A percentile compares a stretch with the other conserved stretches of the same genome.
These are phyloP conservation scores for Acer saccharum DNA, from an alignment of 345 rosid species.

Conservation along the genomic window DNA sequence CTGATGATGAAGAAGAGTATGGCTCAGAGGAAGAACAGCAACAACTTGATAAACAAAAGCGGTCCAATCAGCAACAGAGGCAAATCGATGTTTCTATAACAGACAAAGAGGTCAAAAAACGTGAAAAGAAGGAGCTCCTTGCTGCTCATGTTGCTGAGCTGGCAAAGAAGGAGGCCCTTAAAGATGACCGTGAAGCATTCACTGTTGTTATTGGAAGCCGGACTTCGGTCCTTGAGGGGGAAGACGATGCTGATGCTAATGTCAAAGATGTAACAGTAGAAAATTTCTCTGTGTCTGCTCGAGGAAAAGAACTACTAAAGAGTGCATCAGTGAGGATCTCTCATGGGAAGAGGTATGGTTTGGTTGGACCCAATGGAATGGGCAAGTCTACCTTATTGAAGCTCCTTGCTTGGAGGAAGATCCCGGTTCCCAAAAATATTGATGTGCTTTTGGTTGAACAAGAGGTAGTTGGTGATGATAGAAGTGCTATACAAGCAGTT, in stretches of 20 bases:
- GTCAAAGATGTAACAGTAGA: conserved; percentile 37
- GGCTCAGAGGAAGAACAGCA: conserved; percentile 21
- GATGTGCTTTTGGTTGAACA: conserved; percentile 41
- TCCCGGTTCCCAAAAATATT: conserved; percentile 39
- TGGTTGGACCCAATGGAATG: conserved; percentile 41
- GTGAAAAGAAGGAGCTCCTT: conserved; percentile 36
- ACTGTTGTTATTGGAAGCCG: conserved; percentile 42
- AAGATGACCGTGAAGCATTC: conserved; percentile 43
- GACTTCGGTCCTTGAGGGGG: conserved; percentile 39
- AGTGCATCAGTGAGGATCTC: conserved; percentile 39
- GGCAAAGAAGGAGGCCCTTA: conserved; percentile 36
- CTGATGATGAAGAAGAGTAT: conserved; percentile 35
- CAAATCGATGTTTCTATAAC: conserved; percentile 25
- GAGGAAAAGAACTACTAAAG: conserved; percentile 41
- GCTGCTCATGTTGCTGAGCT: conserved; percentile 29
- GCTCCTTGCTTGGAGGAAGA: conserved; percentile 43
- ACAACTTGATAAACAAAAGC: background rate
- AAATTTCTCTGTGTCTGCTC: conserved; percentile 41
- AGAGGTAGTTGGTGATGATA: conserved; percentile 40
- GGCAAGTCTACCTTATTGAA: conserved; percentile 38
- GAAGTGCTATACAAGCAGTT: conserved; percentile 37
- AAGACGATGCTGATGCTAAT: conserved; percentile 39
- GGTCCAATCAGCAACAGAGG: conserved; percentile 13
- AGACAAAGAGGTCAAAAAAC: conserved; percentile 31
- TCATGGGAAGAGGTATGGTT: conserved; percentile 47